These are phyloP conservation scores for Oenanthe javanica DNA, from an alignment of 140 eudicot genomes.

Conservation along the genomic window DNA sequence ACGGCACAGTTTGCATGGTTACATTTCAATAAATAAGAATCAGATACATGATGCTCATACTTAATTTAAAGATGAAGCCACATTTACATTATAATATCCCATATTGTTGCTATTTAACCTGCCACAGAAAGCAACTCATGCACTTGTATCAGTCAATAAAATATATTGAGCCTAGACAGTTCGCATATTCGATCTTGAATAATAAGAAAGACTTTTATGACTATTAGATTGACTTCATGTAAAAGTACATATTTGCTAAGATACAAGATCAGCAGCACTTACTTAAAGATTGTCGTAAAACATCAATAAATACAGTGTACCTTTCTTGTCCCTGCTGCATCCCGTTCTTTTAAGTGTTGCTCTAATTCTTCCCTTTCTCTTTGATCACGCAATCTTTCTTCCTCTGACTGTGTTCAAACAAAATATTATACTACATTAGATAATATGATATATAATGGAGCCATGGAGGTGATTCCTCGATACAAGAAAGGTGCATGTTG, in stretches of 20 bases:
- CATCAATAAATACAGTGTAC: constrained; percentile 21
- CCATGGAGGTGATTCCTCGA: background rate
- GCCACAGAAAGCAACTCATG: background rate
- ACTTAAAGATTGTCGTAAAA: background rate
- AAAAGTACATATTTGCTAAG: background rate
- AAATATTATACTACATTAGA: background rate
- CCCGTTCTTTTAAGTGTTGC: constrained; percentile 69
- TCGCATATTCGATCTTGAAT: background rate
- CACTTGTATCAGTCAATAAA: background rate
- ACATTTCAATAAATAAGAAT: background rate
- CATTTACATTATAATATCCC: background rate
- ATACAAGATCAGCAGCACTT: background rate
- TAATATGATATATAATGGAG: background rate
- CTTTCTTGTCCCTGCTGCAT: constrained; percentile 90
- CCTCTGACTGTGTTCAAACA: constrained; percentile 60
- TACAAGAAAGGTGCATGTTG: background rate
- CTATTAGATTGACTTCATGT: background rate
- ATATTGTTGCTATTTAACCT: background rate
- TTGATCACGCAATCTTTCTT: constrained; percentile 93
- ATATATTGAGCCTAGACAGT: background rate
- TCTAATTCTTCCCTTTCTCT: constrained; percentile 87
- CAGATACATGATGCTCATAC: background rate
- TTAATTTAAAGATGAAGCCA: background rate
- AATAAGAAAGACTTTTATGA: background rate
- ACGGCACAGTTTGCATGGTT: background rate